Evolutionary conservation across 2,329 filamentous ascomycete species (phyloP).

Genomic region (Pestalotiopsis sp.): DNA sequence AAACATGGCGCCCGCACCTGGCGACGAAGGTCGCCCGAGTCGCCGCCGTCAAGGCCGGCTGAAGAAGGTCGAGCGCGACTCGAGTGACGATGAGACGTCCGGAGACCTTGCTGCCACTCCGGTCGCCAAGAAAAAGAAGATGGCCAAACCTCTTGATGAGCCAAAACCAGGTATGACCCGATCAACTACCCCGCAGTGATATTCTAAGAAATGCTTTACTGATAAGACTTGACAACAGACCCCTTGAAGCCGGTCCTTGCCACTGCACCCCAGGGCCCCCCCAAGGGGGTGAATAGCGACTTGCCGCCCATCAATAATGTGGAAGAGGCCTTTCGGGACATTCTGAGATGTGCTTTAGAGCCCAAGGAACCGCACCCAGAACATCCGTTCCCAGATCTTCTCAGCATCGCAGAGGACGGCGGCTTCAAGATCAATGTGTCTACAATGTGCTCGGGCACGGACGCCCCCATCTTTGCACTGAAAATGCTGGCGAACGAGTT

Average conservation of each 20-base stretch:
- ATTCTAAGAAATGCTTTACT: neutral
- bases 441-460: constrained; percentile 80
- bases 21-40: neutral
- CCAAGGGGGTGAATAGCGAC: constrained; percentile 20
- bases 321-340: constrained; percentile 32
- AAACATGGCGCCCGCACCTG: neutral
- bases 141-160: neutral
- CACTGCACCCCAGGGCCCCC: neutral
- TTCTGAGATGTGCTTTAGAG: constrained; percentile 18
- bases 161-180: neutral
- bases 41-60: neutral
- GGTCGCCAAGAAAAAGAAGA: no score
- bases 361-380: no score
- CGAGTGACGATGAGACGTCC: neutral
- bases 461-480: constrained; percentile 71
- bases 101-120: neutral
- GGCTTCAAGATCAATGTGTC: constrained; percentile 49
- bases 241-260: neutral
- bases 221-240: neutral
- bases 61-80: neutral
- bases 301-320: constrained; percentile 28
- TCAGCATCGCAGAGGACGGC: constrained; percentile 27
- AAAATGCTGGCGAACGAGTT: constrained; percentile 53
- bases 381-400: constrained; percentile 18
- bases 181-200: neutral